Percentiles rank a stretch among this genome's conserved stretches.
Evolutionary conservation across 2,329 filamentous ascomycete genomes (phyloP).

Genomic region (Fusarium sambucinum): DNA sequence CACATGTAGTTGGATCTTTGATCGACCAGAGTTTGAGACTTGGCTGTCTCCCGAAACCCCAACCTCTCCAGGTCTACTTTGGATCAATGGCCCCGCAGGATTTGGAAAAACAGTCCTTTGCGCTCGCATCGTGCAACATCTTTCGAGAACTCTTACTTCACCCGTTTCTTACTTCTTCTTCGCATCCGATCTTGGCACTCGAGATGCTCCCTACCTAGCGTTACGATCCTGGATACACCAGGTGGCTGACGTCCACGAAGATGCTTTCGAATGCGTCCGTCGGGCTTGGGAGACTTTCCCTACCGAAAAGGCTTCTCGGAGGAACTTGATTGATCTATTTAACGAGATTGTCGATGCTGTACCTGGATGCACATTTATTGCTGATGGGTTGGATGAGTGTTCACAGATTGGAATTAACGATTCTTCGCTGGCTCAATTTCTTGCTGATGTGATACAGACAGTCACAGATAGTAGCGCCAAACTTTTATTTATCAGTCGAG

Average conservation of each 20-base stretch:
- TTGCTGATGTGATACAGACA: slow-evolving; percentile 22
- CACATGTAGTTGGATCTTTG: background rate
- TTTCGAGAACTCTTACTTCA: background rate
- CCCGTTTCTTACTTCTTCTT: slow-evolving; percentile 51
- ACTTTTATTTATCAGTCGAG: slow-evolving; percentile 47
- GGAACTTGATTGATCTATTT: slow-evolving; percentile 38
- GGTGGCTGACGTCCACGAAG: rapidly evolving
- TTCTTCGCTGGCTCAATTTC: slow-evolving; percentile 29
- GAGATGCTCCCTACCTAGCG: slow-evolving; percentile 43
- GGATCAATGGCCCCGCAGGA: slow-evolving; percentile 30
- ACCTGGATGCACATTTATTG: slow-evolving; percentile 41
- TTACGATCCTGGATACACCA: slow-evolving; percentile 48
- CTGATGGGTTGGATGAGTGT: slow-evolving; percentile 55
- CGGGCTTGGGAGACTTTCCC: slow-evolving; percentile 37
- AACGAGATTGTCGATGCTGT: slow-evolving; percentile 15
- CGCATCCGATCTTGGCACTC: slow-evolving; percentile 46
- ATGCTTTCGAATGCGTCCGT: background rate
- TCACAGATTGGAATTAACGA: background rate
- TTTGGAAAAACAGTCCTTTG: slow-evolving; percentile 54
- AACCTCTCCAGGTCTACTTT: background rate
- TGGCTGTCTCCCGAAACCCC: rapidly evolving
- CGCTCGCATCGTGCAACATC: slow-evolving; percentile 46
- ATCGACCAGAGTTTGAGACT: rapidly evolving
- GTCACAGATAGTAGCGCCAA: slow-evolving; percentile 19
- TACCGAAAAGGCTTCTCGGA: slow-evolving; percentile 26